phyloP scores from a whole-genome alignment of 805 yeast species.

The Candida railenensis region DNA sequence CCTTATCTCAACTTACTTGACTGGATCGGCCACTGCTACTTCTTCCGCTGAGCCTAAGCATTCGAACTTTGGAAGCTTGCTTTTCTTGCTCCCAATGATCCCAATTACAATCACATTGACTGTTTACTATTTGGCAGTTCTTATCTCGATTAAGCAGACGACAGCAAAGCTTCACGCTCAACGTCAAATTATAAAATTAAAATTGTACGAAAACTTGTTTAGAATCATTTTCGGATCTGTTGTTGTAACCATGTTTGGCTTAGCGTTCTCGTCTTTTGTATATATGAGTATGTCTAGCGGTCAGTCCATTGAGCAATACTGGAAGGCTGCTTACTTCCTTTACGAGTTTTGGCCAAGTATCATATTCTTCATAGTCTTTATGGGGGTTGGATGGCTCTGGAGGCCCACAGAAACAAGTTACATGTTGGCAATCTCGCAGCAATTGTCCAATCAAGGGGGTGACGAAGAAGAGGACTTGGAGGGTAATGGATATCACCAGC shows the following conservation, averaged over 20 bases:
- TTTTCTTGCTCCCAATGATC: slow-evolving; percentile 58
- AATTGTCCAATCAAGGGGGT: slow-evolving; percentile 58
- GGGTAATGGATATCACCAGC: slow-evolving; percentile 25
- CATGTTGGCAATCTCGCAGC: slow-evolving; percentile 91
- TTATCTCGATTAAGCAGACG: slow-evolving; percentile 73
- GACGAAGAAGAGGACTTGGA: slow-evolving; percentile 60
- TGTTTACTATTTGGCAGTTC: slow-evolving; percentile 69
- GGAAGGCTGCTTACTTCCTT: slow-evolving; percentile 89
- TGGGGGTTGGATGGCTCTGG: slow-evolving; percentile 88
- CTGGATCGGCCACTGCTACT: slow-evolving; percentile 21
- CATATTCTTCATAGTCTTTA: slow-evolving; percentile 79
- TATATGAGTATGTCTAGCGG: slow-evolving; percentile 71
- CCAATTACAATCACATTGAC: slow-evolving; percentile 74
- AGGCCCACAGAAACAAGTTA: slow-evolving; percentile 96
- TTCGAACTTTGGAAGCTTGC: slow-evolving; percentile 43
- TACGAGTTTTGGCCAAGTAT: slow-evolving; percentile 95
- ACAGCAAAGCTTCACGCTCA: slow-evolving; percentile 73
- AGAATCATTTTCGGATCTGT: slow-evolving; percentile 72
- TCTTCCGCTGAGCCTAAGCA: slow-evolving; percentile 49
- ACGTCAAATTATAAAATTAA: slow-evolving; percentile 87
- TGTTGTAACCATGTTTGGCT: slow-evolving; percentile 66
- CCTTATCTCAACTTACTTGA: slow-evolving; percentile 33
- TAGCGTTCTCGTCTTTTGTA: slow-evolving; percentile 66
- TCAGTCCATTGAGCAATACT: slow-evolving; percentile 78
- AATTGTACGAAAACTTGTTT: slow-evolving; percentile 80